phyloP scores from a whole-genome alignment of 2,329 filamentous ascomycete species.

The Alternaria triticina region DNA sequence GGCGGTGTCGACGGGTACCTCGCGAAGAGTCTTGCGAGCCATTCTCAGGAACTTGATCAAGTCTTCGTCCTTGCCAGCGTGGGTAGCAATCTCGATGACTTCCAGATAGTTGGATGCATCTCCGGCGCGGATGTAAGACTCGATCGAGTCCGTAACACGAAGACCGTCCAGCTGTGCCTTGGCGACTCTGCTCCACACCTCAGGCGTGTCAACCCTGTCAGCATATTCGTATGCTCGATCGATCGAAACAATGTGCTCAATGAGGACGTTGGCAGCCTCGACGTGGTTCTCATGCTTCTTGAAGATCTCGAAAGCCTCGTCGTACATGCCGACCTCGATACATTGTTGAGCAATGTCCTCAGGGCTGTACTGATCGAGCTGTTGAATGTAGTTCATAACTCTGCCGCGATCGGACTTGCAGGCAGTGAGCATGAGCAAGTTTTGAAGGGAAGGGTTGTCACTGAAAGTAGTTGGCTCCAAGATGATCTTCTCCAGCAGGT shows the following conservation, averaged over 20 bases:
- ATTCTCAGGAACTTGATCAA: slow-evolving; percentile 96
- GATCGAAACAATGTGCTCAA: slow-evolving; percentile 97
- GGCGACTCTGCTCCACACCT: slow-evolving; percentile 98
- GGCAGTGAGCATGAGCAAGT: slow-evolving; percentile 93
- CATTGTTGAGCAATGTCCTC: slow-evolving; percentile 93
- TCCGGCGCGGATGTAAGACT: slow-evolving; percentile 94
- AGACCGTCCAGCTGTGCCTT: slow-evolving; percentile 98
- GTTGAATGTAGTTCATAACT: slow-evolving; percentile 95
- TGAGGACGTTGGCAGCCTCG: slow-evolving; percentile 86
- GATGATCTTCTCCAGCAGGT: slow-evolving; percentile 98
- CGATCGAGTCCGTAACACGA: slow-evolving; percentile 88
- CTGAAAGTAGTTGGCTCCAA: slow-evolving; percentile 99
- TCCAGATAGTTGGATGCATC: slow-evolving; percentile 94
- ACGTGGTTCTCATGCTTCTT: slow-evolving; percentile 95
- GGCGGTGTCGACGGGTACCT: slow-evolving; percentile 90
- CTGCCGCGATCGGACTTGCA: slow-evolving; percentile 95
- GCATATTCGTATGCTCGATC: slow-evolving; percentile 96
- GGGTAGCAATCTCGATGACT: slow-evolving; percentile 94
- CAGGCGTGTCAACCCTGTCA: slow-evolving; percentile 88
- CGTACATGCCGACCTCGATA: slow-evolving; percentile 91
- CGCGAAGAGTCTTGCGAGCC: slow-evolving; percentile 95
- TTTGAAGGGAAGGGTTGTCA: slow-evolving; percentile 95
- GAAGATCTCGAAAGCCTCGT: slow-evolving; percentile 98
- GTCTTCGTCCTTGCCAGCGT: slow-evolving; percentile 96
- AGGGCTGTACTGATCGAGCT: slow-evolving; percentile 85